Evolutionary conservation across 1,284 basidiomycete species (phyloP), one percentile per base, ranked within the genome.

Genomic region (Ganoderma lucidum): DNA sequence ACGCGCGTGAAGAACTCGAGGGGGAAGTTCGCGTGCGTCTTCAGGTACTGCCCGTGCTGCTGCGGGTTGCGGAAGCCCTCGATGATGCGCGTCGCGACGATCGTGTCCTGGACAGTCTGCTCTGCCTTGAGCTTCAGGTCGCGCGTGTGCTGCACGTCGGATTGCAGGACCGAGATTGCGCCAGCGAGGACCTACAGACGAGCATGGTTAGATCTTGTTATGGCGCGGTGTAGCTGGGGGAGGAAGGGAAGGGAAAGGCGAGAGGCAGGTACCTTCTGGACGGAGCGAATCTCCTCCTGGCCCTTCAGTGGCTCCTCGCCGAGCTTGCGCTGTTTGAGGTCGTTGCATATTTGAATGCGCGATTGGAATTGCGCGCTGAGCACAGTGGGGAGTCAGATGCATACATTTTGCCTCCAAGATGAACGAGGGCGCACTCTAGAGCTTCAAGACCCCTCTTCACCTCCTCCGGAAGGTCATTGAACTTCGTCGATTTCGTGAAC

Each of bases 1-100:
- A 93, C 87, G 32, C 92, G 86, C 44, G 82, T 85, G 81, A 95
- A 95, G 81, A 90, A 94, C 92, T 95, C 93, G 19, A 93, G 82
- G n/a, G 94, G 93, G 80, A 95, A 96, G n/a, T 82, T 84, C 1
- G 92, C 90, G 70, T 93, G 87, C 66, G 90, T 90, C 77, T 91
- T 93, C 64, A 93, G 81, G 78, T 92, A 89, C 44, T 84, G 84
- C 28, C 87, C 88, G 71, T 89, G 84, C 75, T 89, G 87, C 68
- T 93, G 91, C 3, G 90, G 89, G 75, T 90, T 91, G 70, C 85
- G 87, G 81, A 91, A 92, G 4, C 90, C 92, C 74, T 94, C 93
- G 55, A 95, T 83, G 69, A 94, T 91, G 51, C 88, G 86, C 17
- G 87, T 93, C 2, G 91, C 88, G 55, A 88, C 83, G 68, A 94